Evolutionary conservation across 2,329 filamentous ascomycete genomes (phyloP), one percentile per base, ranked within the genome.

Genomic region (Aspergillus sp.): DNA sequence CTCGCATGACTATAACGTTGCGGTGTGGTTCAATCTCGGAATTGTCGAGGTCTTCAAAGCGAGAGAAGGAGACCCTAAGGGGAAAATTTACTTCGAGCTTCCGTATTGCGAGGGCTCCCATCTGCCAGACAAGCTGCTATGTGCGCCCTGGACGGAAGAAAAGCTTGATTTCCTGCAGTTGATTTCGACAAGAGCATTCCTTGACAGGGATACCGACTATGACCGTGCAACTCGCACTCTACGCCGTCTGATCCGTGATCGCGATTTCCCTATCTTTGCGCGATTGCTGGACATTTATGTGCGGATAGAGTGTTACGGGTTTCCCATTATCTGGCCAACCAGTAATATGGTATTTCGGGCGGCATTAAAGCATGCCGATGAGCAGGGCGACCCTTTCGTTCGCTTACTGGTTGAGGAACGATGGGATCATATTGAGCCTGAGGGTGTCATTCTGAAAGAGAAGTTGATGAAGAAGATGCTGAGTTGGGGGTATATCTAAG

Each of bases 131-230:
- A 72, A 73, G 49, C 56, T 79, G 2, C 69, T 79, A 3, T 55
- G 63, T 7, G 45, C 62, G 0, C 75, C 76, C 4, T 79, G 75
- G 75, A 75, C 74, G 0, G 63, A 69, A 5, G 55, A 68, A 7
- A 74, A 77, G 40, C 64, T 79, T 5, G 69, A 73, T 24, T 70
- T 79, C 9, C 66, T 79, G 2, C 64, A 70, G 13, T 59, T 79
- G 0, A 61, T 79, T 0, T 68, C 73, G 1, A 57, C 60, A 13
- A 69, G 72, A 27, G 73, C 74, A 5, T 76, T 73, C 39, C 66
- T 77, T n/a, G 74, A 77, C 50, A 70, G 72, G 20, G 69, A 75
- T 33, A 60, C 66, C 3, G 41, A 40, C 0, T 64, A 61, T 7
- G 58, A 68, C 1, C 70, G 75, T 7, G 73, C 73, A 0, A 67